These are phyloP conservation scores for Lentithecium fluviatile DNA, from an alignment of 495 filamentous ascomycete genomes.

Conservation along the genomic window DNA sequence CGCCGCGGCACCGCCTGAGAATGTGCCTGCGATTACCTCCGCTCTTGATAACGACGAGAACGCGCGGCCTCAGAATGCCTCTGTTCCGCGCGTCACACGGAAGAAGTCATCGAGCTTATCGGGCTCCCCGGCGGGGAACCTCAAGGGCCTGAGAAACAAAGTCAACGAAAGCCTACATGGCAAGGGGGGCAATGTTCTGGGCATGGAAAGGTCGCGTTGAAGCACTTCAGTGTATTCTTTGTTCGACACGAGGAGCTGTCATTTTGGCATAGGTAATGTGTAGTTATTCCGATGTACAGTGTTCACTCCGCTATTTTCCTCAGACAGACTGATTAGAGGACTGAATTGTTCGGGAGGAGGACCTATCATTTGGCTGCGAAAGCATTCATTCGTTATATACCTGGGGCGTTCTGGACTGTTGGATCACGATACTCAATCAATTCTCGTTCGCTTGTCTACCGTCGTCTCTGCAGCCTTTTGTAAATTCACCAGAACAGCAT, in stretches of 20 bases:
- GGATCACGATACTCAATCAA: conserved; percentile 29
- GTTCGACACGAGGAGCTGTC: not conserved
- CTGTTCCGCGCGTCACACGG: conserved; percentile 34
- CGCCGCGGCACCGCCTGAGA: not conserved
- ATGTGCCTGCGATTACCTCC: not conserved
- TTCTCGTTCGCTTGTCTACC: conserved; percentile 8
- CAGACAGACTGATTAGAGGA: not conserved
- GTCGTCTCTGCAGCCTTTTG: not conserved
- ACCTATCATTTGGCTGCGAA: not conserved
- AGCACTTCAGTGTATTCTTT: not conserved
- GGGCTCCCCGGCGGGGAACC: conserved; percentile 36
- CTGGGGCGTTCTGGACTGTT: conserved; percentile 10
- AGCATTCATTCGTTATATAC: conserved; percentile 12
- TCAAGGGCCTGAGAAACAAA: conserved; percentile 45
- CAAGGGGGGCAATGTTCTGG: conserved; percentile 36
- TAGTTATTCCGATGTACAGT: conserved; percentile 15
- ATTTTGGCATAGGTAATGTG: conserved; percentile 16
- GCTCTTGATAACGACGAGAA: conserved; percentile 15
- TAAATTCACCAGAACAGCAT: not conserved
- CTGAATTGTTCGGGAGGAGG: not conserved
- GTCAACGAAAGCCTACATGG: conserved; percentile 46
- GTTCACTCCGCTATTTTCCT: conserved; percentile 17
- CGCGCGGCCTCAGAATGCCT: conserved; percentile 3
- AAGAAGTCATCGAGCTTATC: conserved; percentile 38
- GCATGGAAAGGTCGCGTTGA: conserved; percentile 30